Conservation (phyloP, 805 yeast species). For the Metschnikowia koreensis region DNA sequence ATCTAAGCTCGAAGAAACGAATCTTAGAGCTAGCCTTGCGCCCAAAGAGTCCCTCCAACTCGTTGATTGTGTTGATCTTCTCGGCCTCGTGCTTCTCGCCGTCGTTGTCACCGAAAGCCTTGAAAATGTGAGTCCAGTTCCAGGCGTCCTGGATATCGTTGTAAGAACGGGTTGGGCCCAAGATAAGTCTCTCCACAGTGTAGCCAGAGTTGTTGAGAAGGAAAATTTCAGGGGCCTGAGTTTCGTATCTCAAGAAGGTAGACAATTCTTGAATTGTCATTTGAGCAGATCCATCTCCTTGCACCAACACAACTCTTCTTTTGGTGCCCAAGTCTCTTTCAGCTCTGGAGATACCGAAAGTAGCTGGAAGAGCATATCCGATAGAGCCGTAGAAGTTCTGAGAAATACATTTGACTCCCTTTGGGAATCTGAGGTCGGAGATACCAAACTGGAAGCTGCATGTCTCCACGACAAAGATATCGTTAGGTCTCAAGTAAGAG, state of each 20-base stretch:
- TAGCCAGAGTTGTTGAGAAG: conserved; percentile 84
- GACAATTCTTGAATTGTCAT: conserved; percentile 88
- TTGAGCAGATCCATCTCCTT: conserved; percentile 94
- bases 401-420: conserved; percentile 49
- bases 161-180: conserved; percentile 72
- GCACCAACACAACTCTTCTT: conserved; percentile 66
- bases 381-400: conserved; percentile 83
- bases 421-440: conserved; percentile 64
- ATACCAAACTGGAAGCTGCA: conserved; percentile 80
- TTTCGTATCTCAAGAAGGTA: conserved; percentile 54
- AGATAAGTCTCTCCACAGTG: conserved; percentile 83
- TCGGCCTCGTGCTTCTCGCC: conserved; percentile 23
- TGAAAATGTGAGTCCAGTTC: conserved; percentile 73
- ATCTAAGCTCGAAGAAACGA: conserved; percentile 25
- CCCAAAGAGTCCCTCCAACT: conserved; percentile 20
- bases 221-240: conserved; percentile 63
- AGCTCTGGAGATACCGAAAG: conserved; percentile 80
- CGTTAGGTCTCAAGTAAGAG: conserved; percentile 52
- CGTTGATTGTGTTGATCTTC: conserved; percentile 19
- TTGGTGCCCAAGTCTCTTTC: conserved; percentile 49
- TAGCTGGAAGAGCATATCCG: conserved; percentile 85
- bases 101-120: conserved; percentile 56
- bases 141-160: conserved; percentile 81
- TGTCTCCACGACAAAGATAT: conserved; percentile 75
- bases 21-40: conserved; percentile 21